Conservation (phyloP, 2,329 filamentous ascomycete genomes). For the Diplodia mutila region DNA sequence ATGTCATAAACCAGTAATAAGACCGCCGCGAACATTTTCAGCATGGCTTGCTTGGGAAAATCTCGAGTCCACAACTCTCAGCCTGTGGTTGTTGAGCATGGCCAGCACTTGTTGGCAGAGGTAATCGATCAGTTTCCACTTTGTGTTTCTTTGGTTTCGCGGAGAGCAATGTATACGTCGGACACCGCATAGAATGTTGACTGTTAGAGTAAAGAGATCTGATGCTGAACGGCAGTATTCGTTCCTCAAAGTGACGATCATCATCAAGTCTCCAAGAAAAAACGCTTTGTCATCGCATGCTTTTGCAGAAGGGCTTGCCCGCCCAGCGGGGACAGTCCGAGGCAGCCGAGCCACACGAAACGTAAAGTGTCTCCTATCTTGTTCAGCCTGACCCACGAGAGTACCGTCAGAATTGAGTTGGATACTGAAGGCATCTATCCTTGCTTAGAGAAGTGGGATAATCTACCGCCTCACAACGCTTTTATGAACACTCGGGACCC, state of each 20-base stretch:
- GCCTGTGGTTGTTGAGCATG: too few relatives aligned
- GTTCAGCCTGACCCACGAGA: too few relatives aligned
- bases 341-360: neutral
- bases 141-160: too few relatives aligned
- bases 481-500: neutral
- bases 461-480: neutral
- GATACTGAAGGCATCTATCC: neutral
- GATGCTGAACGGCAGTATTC: neutral
- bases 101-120: too few relatives aligned
- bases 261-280: neutral
- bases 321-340: neutral
- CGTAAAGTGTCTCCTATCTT: neutral
- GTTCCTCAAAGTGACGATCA: neutral
- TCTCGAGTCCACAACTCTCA: too few relatives aligned
- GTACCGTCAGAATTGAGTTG: too few relatives aligned
- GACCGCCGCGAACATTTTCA: too few relatives aligned
- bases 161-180: too few relatives aligned
- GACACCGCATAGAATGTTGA: too few relatives aligned
- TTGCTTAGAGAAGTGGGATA: too few relatives aligned
- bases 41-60: too few relatives aligned
- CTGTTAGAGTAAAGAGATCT: too few relatives aligned
- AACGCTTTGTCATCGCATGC: neutral
- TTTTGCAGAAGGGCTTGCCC: neutral
- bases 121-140: accelerated
- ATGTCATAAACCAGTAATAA: neutral